Evolutionary conservation across 1,284 basidiomycete genomes (phyloP), one percentile per base, ranked within the genome.

Genomic region (Sphagnurus paluster): DNA sequence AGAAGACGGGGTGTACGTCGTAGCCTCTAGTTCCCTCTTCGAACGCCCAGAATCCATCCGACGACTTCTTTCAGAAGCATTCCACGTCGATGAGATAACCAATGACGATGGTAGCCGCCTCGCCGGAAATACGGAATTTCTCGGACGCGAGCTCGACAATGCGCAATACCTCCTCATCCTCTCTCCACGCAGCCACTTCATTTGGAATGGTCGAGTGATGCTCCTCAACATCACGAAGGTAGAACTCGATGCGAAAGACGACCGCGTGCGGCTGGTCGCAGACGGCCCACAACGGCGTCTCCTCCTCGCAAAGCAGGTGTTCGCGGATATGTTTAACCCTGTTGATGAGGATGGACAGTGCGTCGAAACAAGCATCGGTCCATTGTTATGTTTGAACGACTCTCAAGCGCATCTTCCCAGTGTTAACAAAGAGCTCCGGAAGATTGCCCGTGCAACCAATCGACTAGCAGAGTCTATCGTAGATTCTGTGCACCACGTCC

Each of bases 151-250:
- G 28, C 71, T 77, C 25, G 82, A 84, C 14, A 79, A 79, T 19
- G 63, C 67, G 5, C 71, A 71, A 38, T 99, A 99, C 62, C 71
- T 99, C 21, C 77, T 99, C 39, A 71, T 98, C 20, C 69, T 99
- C 29, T 92, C 93, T 28, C 95, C 97, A 8, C 79, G 87, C 20
- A 84, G 80, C 19, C 84, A 86, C 34, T 99, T 98, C 70, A 75
- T 96, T 39, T 99, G 97, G 97, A 93, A 90, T 39, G 97, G 97
- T 5, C 74, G 92, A 44, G 92, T 98, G 65, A 79, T 91, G 52
- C 70, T 89, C 60, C 68, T 86, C 19, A 77, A 80, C 45, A 69
- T 93, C 20, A 80, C 84, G 10, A 81, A 72, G 57, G 73, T 93
- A 56, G 86, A 91, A 26, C 73, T 95, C 23, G 89, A 87, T 42